phyloP scores from a whole-genome alignment of 2,329 filamentous ascomycete genomes.

The Pseudogymnoascus sp. region DNA sequence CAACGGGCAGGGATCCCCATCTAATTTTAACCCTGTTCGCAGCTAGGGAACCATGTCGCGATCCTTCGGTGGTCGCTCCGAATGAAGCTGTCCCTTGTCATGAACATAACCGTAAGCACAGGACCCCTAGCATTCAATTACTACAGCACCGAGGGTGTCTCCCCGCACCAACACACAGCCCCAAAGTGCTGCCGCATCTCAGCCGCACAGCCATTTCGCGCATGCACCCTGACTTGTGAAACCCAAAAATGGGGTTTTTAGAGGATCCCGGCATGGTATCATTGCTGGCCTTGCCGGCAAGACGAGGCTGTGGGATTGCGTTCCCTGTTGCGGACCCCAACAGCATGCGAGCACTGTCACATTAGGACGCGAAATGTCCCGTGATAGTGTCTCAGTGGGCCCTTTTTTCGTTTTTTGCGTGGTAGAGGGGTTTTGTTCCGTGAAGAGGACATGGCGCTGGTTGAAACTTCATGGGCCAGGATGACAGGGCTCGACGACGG shows the following conservation, averaged over 20 bases:
- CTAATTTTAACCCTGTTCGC: background rate
- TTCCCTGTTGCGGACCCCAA: background rate
- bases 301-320: background rate
- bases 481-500: background rate
- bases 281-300: background rate
- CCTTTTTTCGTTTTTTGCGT: no score
- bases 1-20: background rate
- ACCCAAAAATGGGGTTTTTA: background rate
- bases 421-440: background rate
- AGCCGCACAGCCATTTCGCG: background rate
- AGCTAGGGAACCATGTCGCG: background rate
- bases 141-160: background rate
- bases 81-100: background rate
- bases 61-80: background rate
- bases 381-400: background rate
- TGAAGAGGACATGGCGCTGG: background rate
- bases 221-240: background rate
- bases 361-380: background rate
- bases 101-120: background rate
- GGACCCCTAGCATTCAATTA: background rate
- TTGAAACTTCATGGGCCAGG: slow-evolving; percentile 4
- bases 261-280: background rate
- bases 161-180: slow-evolving; percentile 1
- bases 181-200: background rate
- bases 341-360: background rate